Base-by-base conservation (phyloP, 441 rosid species). In the Euphorbia celastroides region DNA sequence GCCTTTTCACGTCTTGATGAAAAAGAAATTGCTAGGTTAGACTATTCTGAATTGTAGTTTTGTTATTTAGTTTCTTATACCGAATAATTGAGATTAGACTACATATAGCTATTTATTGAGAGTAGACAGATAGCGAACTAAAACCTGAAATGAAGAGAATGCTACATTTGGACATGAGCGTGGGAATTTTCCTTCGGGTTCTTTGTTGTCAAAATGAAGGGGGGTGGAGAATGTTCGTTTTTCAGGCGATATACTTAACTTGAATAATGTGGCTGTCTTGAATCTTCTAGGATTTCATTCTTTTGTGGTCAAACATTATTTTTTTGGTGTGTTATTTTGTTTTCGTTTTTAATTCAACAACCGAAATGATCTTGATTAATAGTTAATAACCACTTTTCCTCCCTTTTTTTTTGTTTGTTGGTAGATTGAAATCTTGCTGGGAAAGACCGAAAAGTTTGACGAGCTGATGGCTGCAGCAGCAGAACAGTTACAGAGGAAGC, bases 381-480 rank as follows among this genome's bases (percentile, higher is more conserved):
- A 38, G 44, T 9, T 38, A 38, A 38, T 9, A 38, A 38, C 44
- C 11, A 38, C 5, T 38, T 38, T 38, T 3, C 12, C 44, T 14
- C 12, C 44, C 11, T 1, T 34, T 34, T 9, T 9, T 34, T 71
- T 64, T 1, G 17, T 1, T 23, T 34, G 13, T 41, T 66, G 66
- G 41, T 64, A 84, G 92, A 87, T 89, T 70, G 89, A 87, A 72
- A 87, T 89, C 50, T 34, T 83, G 65, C 78, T 84, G 0, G 87
- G 83, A 59, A 86, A 89, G 78, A 73, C 93, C 0, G 86, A 79
- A 25, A 84, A 86, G 74, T 87, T 89, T 10, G 96, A 87, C 60
- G 89, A 87, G 68, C 60, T 87, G 81, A 89, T 86, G 86, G 87
- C 87, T 6, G 88, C 92, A 54, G 86, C 96, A 42, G 82, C 83